Evolutionary conservation across 345 rosid genomes (phyloP), one percentile per base, ranked within the genome.

Genomic region (Arabidopsis arenosa): DNA sequence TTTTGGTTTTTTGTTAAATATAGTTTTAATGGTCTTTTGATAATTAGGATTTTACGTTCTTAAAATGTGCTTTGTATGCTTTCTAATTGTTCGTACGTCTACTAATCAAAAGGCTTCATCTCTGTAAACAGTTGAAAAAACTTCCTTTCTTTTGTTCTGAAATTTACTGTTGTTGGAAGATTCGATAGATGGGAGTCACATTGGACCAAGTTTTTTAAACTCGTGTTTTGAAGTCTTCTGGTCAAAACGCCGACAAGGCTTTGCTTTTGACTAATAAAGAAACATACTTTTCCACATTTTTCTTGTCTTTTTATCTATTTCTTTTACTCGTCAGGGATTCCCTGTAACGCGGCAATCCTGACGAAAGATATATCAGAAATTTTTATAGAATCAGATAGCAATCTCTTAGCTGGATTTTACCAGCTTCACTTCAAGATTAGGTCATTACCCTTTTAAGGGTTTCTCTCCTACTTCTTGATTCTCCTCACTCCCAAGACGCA

Each of bases 311-410:
- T 66, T 28, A 62, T 62, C 64, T 63, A 21, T 26, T 30, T 41
- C 76, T n/a, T 15, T 9, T 48, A 65, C 68, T 70, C 36, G 67
- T 64, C 76, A 70, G 80, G 12, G 66, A 69, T 62, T 62, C 80
- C 66, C 66, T 70, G 76, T 70, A 70, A 77, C 76, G 80, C 80
- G 76, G 80, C 80, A 70, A 77, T 47, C 37, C 69, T 43, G 21
- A 61, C 3, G 10, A n/a, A 74, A 15, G 57, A 61, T 33, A 64
- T 9, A 67, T 56, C 72, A 51, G 69, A 59, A 54, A 30, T 2
- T 9, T 41, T 23, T 9, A 44, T n/a, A 74, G 51, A 62, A 64
- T 36, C 30, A 11, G 47, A 57, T 43, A 71, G 15, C 51, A 44
- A 12, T 40, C 23, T 33, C 47, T 43, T 21, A 9, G 56, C 30